Base-by-base conservation (phyloP, 352 stramenopile genomes). In the Phytophthora cryptogea region DNA sequence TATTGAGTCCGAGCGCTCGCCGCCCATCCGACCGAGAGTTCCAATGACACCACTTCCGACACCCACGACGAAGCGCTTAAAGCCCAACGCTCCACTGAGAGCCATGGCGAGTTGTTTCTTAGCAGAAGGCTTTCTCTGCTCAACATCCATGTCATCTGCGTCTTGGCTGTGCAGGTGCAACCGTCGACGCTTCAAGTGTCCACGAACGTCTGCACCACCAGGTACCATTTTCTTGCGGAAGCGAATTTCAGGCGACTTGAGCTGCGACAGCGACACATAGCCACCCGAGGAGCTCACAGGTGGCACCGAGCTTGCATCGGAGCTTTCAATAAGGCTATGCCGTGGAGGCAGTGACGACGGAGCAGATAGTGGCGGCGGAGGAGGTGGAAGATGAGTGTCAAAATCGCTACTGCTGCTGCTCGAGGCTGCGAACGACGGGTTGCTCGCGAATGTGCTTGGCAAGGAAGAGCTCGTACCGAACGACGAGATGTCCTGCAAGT, bases 161-260 rank as follows among this genome's bases (percentile, higher is more conserved):
- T 81, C 63, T 27, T 68, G 55, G 45, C 62, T 80, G 31, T 74
- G 59, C 5, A 80, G 74, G 51, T 74, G 66, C 45, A 88, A 49
- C 14, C 77, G 70, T 9, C 80, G 59, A 5, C 80, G 80, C 56
- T 90, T 90, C 56, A 77, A 80, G 64, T 85, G 68, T 8, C 78
- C 76, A 17, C 74, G 76, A n/a, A 55, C 64, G 59, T 86, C 63
- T n/a, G 56, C 70, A 10, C 54, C 44, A 47, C 61, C 66, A 6
- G 65, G 65, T 5, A 67, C 39, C 50, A 70, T 42, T 32, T 86
- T 78, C 51, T 76, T 84, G 8, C 66, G 59, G 64, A 92, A 92
- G 51, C 80, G 80, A 54, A 92, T 90, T 63, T 92, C 75, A 8
- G 80, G 83, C 46, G 83, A 92, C 51, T 83, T 78, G 41, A 92